Evolutionary conservation across 2,329 filamentous ascomycete genomes (phyloP).

Genomic region (Diaporthe longicolla): DNA sequence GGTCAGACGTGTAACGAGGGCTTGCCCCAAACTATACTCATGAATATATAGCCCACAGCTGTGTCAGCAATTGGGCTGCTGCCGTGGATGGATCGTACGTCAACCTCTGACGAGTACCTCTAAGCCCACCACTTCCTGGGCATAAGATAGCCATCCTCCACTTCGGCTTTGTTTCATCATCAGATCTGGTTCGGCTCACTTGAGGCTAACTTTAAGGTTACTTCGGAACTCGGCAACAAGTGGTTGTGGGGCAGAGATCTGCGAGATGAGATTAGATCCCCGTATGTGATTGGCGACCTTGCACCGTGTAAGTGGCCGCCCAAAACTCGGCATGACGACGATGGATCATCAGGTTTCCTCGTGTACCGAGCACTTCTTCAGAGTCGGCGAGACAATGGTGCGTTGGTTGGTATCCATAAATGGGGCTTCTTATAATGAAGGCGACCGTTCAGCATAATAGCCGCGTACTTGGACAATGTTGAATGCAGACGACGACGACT

Average conservation of each 20-base stretch:
- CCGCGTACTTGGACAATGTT: background rate
- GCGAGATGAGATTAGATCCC: conserved; percentile 44
- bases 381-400: too few species aligned
- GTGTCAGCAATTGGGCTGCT: conserved; percentile 10
- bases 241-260: conserved; percentile 12
- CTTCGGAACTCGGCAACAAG: conserved; percentile 19
- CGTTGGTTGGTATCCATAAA: too few species aligned
- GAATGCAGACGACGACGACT: conserved; percentile 3
- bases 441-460: too few species aligned
- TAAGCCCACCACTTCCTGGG: background rate
- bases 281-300: background rate
- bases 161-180: conserved; percentile 9
- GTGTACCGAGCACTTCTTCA: too few species aligned
- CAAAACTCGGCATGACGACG: background rate
- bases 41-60: conserved; percentile 14
- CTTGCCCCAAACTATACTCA: background rate
- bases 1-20: background rate
- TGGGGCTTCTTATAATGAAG: background rate
- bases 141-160: background rate
- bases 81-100: conserved; percentile 20
- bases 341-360: background rate
- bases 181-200: background rate
- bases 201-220: conserved; percentile 18
- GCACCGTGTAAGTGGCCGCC: conserved; percentile 18
- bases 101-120: conserved; percentile 26